A percentile compares a stretch with the other conserved stretches of the same genome.
These are phyloP conservation scores for Camellia japonica DNA, from an alignment of 148 eudicot genomes.

Conservation along the genomic window DNA sequence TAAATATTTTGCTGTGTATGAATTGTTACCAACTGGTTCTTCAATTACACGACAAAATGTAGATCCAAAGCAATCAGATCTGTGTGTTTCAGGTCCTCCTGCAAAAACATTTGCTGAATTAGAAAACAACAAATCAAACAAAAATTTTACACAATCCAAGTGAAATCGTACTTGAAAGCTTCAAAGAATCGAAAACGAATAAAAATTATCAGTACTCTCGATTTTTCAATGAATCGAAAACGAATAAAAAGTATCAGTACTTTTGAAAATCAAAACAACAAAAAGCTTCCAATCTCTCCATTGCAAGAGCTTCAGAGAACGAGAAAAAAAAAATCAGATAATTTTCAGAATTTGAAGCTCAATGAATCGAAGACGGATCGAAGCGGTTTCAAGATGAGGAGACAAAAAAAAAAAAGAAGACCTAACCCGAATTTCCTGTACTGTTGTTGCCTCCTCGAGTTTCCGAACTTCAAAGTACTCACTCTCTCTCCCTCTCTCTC, in stretches of 20 bases:
- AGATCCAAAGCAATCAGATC: neutral
- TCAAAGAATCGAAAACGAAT: neutral
- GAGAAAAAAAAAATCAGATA: no score
- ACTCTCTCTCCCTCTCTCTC: neutral
- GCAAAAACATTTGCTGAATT: neutral
- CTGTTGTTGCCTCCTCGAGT: constrained; percentile 15
- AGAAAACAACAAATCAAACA: constrained; percentile 4
- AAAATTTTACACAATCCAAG: no score
- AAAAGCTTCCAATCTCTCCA: neutral
- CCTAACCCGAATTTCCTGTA: constrained; percentile 13
- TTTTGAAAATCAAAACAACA: neutral
- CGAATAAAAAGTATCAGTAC: neutral
- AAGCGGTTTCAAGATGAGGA: neutral
- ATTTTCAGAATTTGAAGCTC: no score
- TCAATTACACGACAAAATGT: constrained; percentile 6
- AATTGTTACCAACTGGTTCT: constrained; percentile 1
- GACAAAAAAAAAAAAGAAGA: neutral
- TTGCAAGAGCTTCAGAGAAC: neutral
- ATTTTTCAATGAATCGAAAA: neutral
- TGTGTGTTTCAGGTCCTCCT: constrained; percentile 2
- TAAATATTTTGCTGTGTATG: neutral
- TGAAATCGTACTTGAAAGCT: neutral
- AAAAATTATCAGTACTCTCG: neutral
- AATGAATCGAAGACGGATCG: constrained; percentile 1
- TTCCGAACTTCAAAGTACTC: constrained; percentile 1